Percentiles rank a stretch among this genome's conserved stretches.
phyloP scores from a whole-genome alignment of 192 early-diverging fungal species.

The Backusella macrospora region DNA sequence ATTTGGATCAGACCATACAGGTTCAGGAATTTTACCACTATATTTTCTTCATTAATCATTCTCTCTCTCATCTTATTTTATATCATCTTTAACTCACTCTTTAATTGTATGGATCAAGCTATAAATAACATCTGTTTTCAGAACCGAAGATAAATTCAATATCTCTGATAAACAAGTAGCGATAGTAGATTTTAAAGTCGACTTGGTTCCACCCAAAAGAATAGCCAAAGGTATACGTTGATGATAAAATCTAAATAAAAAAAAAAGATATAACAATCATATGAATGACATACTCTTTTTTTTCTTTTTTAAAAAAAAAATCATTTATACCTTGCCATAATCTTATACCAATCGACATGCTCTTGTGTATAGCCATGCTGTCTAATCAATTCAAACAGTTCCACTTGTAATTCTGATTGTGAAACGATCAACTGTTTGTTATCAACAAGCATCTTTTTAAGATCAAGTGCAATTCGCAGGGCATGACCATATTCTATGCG shows the following conservation, averaged over 20 bases:
- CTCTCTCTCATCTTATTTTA: not conserved
- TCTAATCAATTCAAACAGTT: constrained; percentile 29
- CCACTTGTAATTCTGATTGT: constrained; percentile 21
- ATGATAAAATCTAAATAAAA: constrained; percentile 26
- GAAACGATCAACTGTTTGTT: constrained; percentile 20
- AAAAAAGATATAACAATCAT: not conserved
- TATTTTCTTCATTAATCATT: not conserved
- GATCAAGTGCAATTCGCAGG: constrained; percentile 35
- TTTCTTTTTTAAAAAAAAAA: no score
- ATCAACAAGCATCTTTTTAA: constrained; percentile 33
- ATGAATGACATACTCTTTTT: no score
- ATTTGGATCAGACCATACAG: constrained; percentile 8
- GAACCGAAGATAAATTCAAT: constrained; percentile 31
- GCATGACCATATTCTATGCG: constrained; percentile 30
- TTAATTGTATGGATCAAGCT: constrained; percentile 35
- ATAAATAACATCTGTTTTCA: constrained; percentile 35
- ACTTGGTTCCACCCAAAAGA: constrained; percentile 26
- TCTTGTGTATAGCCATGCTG: constrained; percentile 25
- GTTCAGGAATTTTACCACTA: constrained; percentile 14
- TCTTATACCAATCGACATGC: constrained; percentile 26
- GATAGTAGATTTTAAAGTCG: constrained; percentile 29
- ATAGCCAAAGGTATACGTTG: constrained; percentile 37
- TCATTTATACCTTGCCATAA: constrained; percentile 18
- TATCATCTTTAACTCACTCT: constrained; percentile 25
- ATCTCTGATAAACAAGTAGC: constrained; percentile 32